Conservation (phyloP, 495 filamentous ascomycete species). For the Terfezia claveryi region DNA sequence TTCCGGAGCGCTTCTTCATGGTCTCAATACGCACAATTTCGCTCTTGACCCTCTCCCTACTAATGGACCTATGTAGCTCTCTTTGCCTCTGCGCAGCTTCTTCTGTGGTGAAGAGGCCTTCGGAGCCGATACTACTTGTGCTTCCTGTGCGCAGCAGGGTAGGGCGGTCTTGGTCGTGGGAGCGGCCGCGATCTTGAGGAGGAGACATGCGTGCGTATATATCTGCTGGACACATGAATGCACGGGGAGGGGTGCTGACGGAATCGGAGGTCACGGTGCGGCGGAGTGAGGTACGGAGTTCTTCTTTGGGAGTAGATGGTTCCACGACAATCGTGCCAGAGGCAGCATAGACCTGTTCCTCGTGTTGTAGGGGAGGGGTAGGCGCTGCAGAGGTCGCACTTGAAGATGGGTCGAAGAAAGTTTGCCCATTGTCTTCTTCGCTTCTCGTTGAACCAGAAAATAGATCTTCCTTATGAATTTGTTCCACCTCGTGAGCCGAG, state of each 20-base stretch:
- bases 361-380: background rate
- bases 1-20: background rate
- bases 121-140: background rate
- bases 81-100: background rate
- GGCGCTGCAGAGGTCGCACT: background rate
- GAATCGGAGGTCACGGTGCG: background rate
- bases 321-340: background rate
- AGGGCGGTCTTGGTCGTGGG: no score
- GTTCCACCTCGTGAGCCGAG: no score
- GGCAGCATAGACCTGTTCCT: background rate
- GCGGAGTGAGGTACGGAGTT: background rate
- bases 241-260: background rate
- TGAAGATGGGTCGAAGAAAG: background rate
- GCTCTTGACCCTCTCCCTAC: background rate
- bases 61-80: background rate
- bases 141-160: background rate
- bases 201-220: no score
- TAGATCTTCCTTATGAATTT: no score
- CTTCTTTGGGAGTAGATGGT: background rate
- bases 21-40: background rate
- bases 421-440: background rate
- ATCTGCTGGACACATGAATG: no score
- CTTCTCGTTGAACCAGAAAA: background rate
- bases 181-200: no score
- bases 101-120: background rate